Conservation (phyloP, 176 grass and related monocot genomes). For the Dactylis glomerata region DNA sequence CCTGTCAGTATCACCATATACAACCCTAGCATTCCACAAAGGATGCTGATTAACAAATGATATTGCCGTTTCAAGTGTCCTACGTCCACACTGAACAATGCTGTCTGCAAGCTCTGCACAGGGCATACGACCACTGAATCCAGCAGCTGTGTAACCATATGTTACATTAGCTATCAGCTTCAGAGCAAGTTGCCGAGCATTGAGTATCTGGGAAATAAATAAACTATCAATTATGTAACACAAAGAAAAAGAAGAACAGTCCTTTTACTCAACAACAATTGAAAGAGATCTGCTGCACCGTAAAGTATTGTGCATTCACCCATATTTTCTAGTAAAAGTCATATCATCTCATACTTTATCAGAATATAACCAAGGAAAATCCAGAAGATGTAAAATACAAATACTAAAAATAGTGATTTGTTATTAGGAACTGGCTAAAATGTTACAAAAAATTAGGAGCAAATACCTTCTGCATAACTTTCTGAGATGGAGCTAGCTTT, state of each 20-base stretch:
- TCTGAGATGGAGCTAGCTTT: slow-evolving; percentile 63
- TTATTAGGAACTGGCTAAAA: slow-evolving; percentile 11
- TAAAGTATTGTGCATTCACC: neutral
- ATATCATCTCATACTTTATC: slow-evolving; percentile 2
- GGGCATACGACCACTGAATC: slow-evolving; percentile 94
- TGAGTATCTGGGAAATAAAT: slow-evolving; percentile 72
- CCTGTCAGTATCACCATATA: slow-evolving; percentile 99
- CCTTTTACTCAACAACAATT: neutral
- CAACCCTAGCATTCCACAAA: slow-evolving; percentile 86
- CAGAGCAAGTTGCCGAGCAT: slow-evolving; percentile 94
- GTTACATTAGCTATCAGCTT: slow-evolving; percentile 98
- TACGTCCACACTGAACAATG: slow-evolving; percentile 94
- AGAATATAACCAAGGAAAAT: slow-evolving; percentile 9
- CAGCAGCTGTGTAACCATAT: slow-evolving; percentile 97
- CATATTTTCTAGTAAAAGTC: neutral
- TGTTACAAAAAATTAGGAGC: neutral
- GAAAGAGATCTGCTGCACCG: neutral
- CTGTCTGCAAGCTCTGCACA: slow-evolving; percentile 98
- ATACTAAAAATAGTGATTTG: no score
- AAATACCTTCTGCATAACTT: slow-evolving; percentile 85
- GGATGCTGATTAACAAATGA: slow-evolving; percentile 83
- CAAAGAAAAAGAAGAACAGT: neutral
- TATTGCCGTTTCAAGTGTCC: slow-evolving; percentile 92
- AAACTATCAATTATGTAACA: slow-evolving; percentile 13
- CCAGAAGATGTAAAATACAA: no score